phyloP scores from a whole-genome alignment of 768 basidiomycete genomes.

The Cubamyces sp. region DNA sequence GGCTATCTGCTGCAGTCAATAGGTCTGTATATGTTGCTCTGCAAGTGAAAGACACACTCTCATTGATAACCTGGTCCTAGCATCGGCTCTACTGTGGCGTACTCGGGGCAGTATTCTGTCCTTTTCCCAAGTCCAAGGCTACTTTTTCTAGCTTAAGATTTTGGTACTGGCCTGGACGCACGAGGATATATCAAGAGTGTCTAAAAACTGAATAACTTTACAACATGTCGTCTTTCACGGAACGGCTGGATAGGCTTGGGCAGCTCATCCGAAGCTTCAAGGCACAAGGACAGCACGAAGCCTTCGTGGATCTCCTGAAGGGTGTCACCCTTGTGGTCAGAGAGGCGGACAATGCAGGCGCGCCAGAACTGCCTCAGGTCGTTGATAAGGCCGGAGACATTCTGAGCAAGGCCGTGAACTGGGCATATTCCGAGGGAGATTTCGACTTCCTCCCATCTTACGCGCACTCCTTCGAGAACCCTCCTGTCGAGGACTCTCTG shows the following conservation, averaged over 20 bases:
- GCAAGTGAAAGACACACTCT: no score
- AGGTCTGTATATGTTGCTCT: no score
- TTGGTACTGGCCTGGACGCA: no score
- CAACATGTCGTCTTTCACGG: neutral
- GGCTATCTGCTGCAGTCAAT: no score
- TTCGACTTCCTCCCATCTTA: slow-evolving; percentile 28
- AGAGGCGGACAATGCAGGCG: slow-evolving; percentile 3
- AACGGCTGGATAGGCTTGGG: neutral
- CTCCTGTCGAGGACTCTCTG: slow-evolving; percentile 13
- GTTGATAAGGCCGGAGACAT: slow-evolving; percentile 12
- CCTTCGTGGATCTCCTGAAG: slow-evolving; percentile 3
- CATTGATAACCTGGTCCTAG: no score
- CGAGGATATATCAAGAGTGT: no score
- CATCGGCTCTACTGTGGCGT: no score
- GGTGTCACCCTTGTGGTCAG: slow-evolving; percentile 3
- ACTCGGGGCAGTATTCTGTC: no score
- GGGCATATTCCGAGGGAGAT: slow-evolving; percentile 22
- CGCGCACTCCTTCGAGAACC: slow-evolving; percentile 18
- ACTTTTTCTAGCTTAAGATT: no score
- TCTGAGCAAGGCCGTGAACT: slow-evolving; percentile 16
- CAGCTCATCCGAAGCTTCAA: neutral
- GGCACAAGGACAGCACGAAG: neutral
- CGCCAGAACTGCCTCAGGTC: neutral
- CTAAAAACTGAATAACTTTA: no score
- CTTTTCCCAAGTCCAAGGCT: no score